Evolutionary conservation across 2,329 filamentous ascomycete genomes (phyloP).

Genomic region (Apiospora saccharicola): DNA sequence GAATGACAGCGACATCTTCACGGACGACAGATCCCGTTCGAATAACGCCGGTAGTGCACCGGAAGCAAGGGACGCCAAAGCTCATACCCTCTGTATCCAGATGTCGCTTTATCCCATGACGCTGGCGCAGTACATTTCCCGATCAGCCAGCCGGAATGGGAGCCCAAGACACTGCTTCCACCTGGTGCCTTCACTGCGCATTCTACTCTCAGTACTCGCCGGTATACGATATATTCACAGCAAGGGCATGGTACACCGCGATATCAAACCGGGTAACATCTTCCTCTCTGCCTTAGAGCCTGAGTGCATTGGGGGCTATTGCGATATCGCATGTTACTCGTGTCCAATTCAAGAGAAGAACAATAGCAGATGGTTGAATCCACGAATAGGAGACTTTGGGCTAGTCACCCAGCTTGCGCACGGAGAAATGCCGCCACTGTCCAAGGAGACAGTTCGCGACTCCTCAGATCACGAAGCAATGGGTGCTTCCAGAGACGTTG

Average conservation of each 20-base stretch:
- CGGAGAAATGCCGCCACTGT: conserved; percentile 39
- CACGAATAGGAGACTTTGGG: conserved; percentile 73
- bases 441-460: conserved; percentile 28
- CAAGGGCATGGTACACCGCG: conserved; percentile 67
- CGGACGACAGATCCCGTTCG: conserved; percentile 38
- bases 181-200: conserved; percentile 61
- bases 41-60: conserved; percentile 41
- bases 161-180: conserved; percentile 65
- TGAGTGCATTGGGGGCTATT: conserved; percentile 37
- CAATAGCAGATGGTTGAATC: conserved; percentile 54
- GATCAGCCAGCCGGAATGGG: conserved; percentile 38
- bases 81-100: conserved; percentile 68
- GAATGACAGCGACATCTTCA: conserved; percentile 39
- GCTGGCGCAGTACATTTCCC: conserved; percentile 61
- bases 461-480: background rate
- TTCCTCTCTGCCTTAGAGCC: conserved; percentile 61
- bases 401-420: conserved; percentile 62
- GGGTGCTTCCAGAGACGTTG: conserved; percentile 53
- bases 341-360: conserved; percentile 28
- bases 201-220: conserved; percentile 64
- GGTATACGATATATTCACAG: conserved; percentile 70
- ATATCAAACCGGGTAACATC: conserved; percentile 73
- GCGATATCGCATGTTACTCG: conserved; percentile 35
- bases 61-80: conserved; percentile 34
- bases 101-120: conserved; percentile 73